Evolutionary conservation across 192 early-diverging fungal species (phyloP).

Genomic region (Allomyces javanicus): DNA sequence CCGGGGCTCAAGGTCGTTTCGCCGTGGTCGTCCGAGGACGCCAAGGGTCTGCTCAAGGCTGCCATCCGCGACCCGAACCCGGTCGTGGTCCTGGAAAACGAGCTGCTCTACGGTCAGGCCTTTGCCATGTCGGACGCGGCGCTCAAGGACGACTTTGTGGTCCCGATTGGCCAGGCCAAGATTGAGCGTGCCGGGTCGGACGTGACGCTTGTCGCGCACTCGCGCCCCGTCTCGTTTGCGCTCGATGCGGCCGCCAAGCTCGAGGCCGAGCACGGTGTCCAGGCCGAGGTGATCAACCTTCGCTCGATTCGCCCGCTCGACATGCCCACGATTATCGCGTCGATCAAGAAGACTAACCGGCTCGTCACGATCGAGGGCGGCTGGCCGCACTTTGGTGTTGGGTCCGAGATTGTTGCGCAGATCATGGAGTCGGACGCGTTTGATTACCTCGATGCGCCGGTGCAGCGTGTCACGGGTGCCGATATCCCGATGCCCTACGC

Average conservation of each 20-base stretch:
- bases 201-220: slow-evolving; percentile 87
- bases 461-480: slow-evolving; percentile 82
- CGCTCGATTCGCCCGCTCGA: slow-evolving; percentile 93
- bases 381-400: slow-evolving; percentile 85
- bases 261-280: slow-evolving; percentile 52
- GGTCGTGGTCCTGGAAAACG: slow-evolving; percentile 89
- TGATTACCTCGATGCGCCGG: slow-evolving; percentile 86
- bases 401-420: slow-evolving; percentile 84
- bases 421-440: slow-evolving; percentile 95
- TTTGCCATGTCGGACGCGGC: slow-evolving; percentile 69
- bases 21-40: slow-evolving; percentile 90
- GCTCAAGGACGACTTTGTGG: slow-evolving; percentile 54
- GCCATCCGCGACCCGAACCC: slow-evolving; percentile 97
- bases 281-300: slow-evolving; percentile 88
- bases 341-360: slow-evolving; percentile 94
- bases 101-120: slow-evolving; percentile 85
- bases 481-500: slow-evolving; percentile 97
- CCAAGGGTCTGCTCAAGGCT: slow-evolving; percentile 93
- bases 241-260: slow-evolving; percentile 75
- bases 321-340: slow-evolving; percentile 71
- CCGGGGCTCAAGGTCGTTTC: slow-evolving; percentile 93
- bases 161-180: slow-evolving; percentile 94
- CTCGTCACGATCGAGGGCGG: slow-evolving; percentile 89
- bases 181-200: slow-evolving; percentile 60
- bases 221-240: slow-evolving; percentile 62